Conservation (phyloP, 495 filamentous ascomycete genomes). For the Immersiella caudata region DNA sequence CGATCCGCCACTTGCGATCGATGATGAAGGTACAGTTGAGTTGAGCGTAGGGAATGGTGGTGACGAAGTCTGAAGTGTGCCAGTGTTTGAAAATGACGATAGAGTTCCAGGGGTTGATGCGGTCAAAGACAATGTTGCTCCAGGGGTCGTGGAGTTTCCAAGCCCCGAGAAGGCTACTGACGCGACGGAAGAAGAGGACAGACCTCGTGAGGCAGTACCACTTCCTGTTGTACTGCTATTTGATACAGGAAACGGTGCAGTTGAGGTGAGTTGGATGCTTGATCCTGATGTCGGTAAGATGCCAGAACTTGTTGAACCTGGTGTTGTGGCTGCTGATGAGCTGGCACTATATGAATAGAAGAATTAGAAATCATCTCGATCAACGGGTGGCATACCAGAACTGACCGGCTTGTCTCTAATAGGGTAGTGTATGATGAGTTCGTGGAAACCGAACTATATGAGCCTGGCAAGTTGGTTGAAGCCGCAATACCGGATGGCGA, state of each 20-base stretch:
- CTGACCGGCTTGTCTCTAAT: background rate
- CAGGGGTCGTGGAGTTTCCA: background rate
- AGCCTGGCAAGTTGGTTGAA: background rate
- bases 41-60: conserved; percentile 12
- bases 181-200: background rate
- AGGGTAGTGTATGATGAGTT: background rate
- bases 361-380: background rate
- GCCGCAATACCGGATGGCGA: background rate
- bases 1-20: conserved; percentile 16
- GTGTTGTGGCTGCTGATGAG: background rate
- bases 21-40: background rate
- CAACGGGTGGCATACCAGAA: background rate
- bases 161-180: background rate
- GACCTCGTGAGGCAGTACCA: background rate
- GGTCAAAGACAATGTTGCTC: background rate
- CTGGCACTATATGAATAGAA: background rate
- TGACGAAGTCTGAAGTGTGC: conserved; percentile 23
- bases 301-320: background rate
- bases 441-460: background rate
- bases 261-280: background rate
- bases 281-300: background rate
- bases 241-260: conserved; percentile 19
- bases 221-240: conserved; percentile 26
- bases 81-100: background rate
- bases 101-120: background rate